Base-by-base conservation (phyloP, 1,284 basidiomycete genomes). In the Ustilago sp. region DNA sequence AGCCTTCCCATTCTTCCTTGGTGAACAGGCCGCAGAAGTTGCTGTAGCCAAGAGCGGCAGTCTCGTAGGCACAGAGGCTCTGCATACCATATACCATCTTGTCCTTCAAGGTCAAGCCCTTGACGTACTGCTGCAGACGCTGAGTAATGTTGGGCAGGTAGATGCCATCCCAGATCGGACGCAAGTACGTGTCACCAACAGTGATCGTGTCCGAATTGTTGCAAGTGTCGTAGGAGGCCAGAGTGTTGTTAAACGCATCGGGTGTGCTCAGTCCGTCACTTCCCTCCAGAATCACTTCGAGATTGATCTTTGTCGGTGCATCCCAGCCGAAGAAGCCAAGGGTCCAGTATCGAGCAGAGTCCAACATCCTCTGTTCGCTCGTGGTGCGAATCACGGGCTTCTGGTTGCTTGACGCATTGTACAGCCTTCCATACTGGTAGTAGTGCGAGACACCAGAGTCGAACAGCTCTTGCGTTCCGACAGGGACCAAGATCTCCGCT, bases 21-120 rank as follows among this genome's bases (percentile, higher is more conserved):
- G 93, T 94, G 87, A 97, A 97, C 0, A 97, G 88, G 63, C 90
- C 90, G 80, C 95, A 98, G 87, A 96, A 98, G 66, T 81, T 51
- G n/a, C 71, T 77, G 54, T 77, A 83, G 28, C 82, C 83, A 6
- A 82, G 54, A 17, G 77, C 74, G 3, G 63, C 74, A 9, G 80
- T 83, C 62, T 85, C 82, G 73, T 80, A 83, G 17, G 80, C 70
- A 51, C 83, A 85, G 86, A 92, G 58, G 28, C 66, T 67, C 59
- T 80, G 79, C 77, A 83, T 80, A 31, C 77, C 77, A 34, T 76
- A 79, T 12, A 83, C 70, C 61, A 82, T 68, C 39, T 75, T 71
- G 31, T 74, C 43, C 8, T 68, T 88, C 85, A 93, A 90, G 47
- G 63, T 59, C 35, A 81, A 68, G 8, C 68, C 73, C 15, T 48